These are phyloP conservation scores for Diversispora epigaea DNA, from an alignment of 192 early-diverging fungal genomes.

Conservation along the genomic window DNA sequence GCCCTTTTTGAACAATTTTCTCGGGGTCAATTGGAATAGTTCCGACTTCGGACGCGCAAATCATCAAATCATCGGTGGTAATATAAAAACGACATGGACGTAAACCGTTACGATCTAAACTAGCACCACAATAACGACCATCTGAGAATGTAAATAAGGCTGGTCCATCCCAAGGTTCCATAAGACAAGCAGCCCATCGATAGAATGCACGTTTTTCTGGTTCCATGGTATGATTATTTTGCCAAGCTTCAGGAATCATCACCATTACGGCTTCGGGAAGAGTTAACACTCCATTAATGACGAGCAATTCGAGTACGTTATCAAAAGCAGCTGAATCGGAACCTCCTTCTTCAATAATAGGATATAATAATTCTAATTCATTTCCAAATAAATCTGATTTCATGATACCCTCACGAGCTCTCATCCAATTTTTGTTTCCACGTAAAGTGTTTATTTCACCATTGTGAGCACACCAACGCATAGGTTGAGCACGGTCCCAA, in stretches of 20 bases:
- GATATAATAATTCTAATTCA: conserved; percentile 80
- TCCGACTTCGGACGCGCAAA: conserved; percentile 97
- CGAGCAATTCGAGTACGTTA: conserved; percentile 93
- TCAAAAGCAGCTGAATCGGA: conserved; percentile 97
- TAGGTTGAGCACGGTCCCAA: conserved; percentile 99
- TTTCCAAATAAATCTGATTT: conserved; percentile 75
- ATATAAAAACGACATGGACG: conserved; percentile 98
- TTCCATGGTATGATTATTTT: conserved; percentile 83
- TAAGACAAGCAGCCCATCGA: conserved; percentile 94
- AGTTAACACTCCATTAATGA: conserved; percentile 85
- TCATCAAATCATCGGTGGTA: conserved; percentile 90
- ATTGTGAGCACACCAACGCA: conserved; percentile 98
- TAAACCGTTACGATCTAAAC: conserved; percentile 96
- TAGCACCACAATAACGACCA: conserved; percentile 96
- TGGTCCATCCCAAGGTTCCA: conserved; percentile 99
- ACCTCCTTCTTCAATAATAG: conserved; percentile 93
- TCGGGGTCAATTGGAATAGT: conserved; percentile 81
- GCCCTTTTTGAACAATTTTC: conserved; percentile 82
- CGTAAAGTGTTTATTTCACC: conserved; percentile 99
- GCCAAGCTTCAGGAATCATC: conserved; percentile 99
- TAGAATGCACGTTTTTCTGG: conserved; percentile 91
- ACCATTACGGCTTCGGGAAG: conserved; percentile 97
- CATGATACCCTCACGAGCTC: conserved; percentile 94
- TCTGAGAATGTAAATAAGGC: conserved; percentile 97
- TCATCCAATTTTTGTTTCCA: conserved; percentile 99